phyloP scores from a whole-genome alignment of 2,329 filamentous ascomycete species.

The Claviceps citrina region DNA sequence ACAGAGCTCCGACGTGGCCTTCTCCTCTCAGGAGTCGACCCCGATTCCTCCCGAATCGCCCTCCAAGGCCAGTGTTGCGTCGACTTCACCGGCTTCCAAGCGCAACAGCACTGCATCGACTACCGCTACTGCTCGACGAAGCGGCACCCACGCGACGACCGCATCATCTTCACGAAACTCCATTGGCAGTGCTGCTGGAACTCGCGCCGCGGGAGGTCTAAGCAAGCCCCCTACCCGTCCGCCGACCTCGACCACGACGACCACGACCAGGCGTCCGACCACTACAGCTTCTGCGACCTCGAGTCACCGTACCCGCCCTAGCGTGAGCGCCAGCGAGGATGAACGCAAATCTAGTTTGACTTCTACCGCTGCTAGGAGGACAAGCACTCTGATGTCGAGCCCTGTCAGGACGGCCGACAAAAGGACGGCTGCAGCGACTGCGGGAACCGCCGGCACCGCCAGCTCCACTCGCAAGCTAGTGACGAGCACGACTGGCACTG shows the following conservation, averaged over 20 bases:
- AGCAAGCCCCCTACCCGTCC: constrained; percentile 35
- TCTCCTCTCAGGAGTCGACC: constrained; percentile 14
- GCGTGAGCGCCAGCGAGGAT: constrained; percentile 34
- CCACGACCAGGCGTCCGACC: constrained; percentile 16
- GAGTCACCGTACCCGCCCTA: constrained; percentile 31
- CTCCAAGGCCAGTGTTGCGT: constrained; percentile 17
- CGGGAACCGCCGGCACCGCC: constrained; percentile 17
- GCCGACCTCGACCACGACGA: constrained; percentile 19
- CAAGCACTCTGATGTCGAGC: constrained; percentile 28
- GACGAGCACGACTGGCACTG: constrained; percentile 16
- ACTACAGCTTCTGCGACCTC: constrained; percentile 22
- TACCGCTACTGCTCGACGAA: constrained; percentile 20
- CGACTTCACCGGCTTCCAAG: constrained; percentile 19
- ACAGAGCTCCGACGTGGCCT: constrained; percentile 25
- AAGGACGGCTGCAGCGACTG: constrained; percentile 20
- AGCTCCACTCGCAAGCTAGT: constrained; percentile 21
- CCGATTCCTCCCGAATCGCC: constrained; percentile 19
- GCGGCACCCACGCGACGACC: constrained; percentile 16
- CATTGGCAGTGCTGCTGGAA: constrained; percentile 2
- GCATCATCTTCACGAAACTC: constrained; percentile 10
- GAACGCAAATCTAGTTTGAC: constrained; percentile 30
- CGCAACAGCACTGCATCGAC: constrained; percentile 20
- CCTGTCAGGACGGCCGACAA: constrained; percentile 20
- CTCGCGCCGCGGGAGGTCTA: constrained; percentile 15
- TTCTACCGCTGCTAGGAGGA: constrained; percentile 24